These are phyloP conservation scores for Choricystis sp. DNA, from an alignment of 139 green algal genomes.

Conservation along the genomic window DNA sequence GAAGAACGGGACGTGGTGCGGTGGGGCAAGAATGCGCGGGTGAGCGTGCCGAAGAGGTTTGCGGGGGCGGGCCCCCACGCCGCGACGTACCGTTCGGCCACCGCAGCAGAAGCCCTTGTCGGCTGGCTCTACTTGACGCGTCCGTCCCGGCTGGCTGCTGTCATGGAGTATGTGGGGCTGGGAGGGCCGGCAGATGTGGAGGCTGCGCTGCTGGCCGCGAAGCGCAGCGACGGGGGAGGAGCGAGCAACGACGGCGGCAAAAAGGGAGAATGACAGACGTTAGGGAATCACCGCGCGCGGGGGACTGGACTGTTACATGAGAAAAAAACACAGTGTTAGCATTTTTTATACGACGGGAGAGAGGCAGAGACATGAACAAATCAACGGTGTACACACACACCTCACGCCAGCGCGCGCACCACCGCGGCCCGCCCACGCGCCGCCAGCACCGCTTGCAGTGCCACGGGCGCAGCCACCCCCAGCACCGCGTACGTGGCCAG, in stretches of 20 bases:
- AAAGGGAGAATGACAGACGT: background rate
- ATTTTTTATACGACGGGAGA: no score
- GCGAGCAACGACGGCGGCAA: background rate
- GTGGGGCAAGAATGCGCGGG: slow-evolving; percentile 43
- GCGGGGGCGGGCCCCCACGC: background rate
- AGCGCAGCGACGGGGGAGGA: background rate
- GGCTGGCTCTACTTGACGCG: background rate
- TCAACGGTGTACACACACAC: no score
- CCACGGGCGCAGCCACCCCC: background rate
- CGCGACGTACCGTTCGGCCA: background rate
- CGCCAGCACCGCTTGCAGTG: background rate
- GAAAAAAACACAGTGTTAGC: background rate
- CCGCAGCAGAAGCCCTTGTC: background rate
- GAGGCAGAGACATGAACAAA: background rate
- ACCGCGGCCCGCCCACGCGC: background rate
- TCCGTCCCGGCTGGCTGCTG: background rate
- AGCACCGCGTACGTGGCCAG: background rate
- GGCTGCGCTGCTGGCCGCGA: background rate
- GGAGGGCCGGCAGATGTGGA: background rate
- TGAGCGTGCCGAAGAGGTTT: background rate
- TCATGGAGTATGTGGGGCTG: background rate
- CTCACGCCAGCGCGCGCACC: background rate
- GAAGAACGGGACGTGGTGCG: slow-evolving; percentile 32
- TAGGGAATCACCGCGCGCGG: background rate
- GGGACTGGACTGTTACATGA: no score